A percentile compares a stretch with the other conserved stretches of the same genome.
Evolutionary conservation across 169 alveolate genomes (phyloP).

Genomic region (Miamiensis avidus): DNA sequence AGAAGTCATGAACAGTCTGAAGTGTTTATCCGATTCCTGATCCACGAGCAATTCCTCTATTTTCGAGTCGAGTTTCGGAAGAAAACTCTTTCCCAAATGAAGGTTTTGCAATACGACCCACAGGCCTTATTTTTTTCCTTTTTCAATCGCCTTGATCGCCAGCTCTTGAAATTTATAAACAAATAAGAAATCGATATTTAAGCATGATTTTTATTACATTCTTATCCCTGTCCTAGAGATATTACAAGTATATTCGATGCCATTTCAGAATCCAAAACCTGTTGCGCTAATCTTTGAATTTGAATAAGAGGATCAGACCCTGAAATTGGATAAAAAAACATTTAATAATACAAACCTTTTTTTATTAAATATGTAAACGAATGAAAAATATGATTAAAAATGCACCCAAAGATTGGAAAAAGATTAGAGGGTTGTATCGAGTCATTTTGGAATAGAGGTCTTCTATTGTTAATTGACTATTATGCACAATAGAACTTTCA

Average conservation of each 20-base stretch:
- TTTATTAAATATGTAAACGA: too few species aligned
- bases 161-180: not conserved
- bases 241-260: not conserved
- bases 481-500: not conserved
- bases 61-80: not conserved
- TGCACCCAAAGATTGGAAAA: not conserved
- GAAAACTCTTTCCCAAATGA: not conserved
- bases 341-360: not conserved
- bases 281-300: not conserved
- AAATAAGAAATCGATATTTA: not conserved
- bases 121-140: not conserved
- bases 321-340: too few species aligned
- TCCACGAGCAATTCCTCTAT: not conserved
- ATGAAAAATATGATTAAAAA: too few species aligned
- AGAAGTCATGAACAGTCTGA: conserved; percentile 81
- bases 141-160: not conserved
- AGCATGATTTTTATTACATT: not conserved
- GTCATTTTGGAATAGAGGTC: not conserved
- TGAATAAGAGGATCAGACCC: not conserved
- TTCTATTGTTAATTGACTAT: too few species aligned
- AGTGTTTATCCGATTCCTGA: not conserved
- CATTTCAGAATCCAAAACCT: not conserved
- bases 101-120: not conserved
- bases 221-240: not conserved
- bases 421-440: not conserved